Base-by-base conservation (phyloP, 78 protist genomes). In the Pelomyxa schiedti region DNA sequence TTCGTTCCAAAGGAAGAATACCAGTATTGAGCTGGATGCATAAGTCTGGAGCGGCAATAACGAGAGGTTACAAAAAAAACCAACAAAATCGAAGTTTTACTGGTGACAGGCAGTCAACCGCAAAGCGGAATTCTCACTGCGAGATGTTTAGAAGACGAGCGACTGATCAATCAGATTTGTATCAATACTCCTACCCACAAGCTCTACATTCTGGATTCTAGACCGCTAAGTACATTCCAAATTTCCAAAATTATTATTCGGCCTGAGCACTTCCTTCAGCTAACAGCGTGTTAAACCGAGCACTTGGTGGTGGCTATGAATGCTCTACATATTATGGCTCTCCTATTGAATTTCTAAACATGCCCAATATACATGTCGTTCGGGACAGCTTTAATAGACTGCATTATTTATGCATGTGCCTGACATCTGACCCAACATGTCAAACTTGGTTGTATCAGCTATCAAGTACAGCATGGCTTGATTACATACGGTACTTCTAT, bases 341-440 rank as follows among this genome's bases (percentile, higher is more conserved):
- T 41, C 29, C 69, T 8, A 42, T 91, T 4, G 69, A 70, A 75
- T 94, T 88, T 58, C 68, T 88, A 29, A 81, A 77, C 69, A 90
- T 94, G 38, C 88, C 63, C n/a, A 94, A 94, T 64, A 92, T 94
- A 40, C 97, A 94, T 42, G 89, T 81, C 8, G 80, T 94, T 88
- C 75, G 93, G n/a, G 88, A 76, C 22, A 30, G 84, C 32, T 47
- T 24, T 16, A 16, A 24, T 16, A 16, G 58, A 16, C n/a, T n/a
- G n/a, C n/a, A n/a, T n/a, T n/a, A n/a, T n/a, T n/a, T n/a, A n/a
- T n/a, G n/a, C n/a, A n/a, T n/a, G n/a, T n/a, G n/a, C n/a, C n/a
- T n/a, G n/a, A n/a, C n/a, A n/a, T n/a, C n/a, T n/a, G n/a, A n/a
- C n/a, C n/a, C n/a, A n/a, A n/a, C n/a, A n/a, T n/a, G n/a, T n/a